Evolutionary conservation across 306 rosid genomes (phyloP), one percentile per base, ranked within the genome.

Genomic region (Nissolia schottii): DNA sequence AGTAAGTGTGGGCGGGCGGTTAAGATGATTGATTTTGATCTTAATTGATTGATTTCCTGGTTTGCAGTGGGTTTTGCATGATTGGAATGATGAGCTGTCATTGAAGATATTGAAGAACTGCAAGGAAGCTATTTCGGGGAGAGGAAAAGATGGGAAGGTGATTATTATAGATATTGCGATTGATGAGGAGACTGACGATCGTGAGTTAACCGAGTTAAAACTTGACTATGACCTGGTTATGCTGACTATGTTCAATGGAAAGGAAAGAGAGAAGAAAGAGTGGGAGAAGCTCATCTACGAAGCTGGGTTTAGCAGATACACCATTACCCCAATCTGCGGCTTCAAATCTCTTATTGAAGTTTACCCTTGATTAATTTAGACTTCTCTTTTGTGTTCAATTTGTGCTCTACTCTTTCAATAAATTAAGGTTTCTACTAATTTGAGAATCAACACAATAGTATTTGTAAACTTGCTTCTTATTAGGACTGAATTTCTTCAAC

Each of bases 261-360:
- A 67, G 29, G 82, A 82, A 25, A 77, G 82, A 34, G 74, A 46
- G 1, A 79, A 77, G 63, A 76, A 80, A 40, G 88, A 90, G 13
- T 90, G 89, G 93, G 76, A 81, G 55, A 82, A 74, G 5, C 74
- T 90, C 10, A 76, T 87, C 16, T 53, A 48, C 0, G 75, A 84
- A 7, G 88, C 96, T 3, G 96, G 93, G 1, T 85, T 84, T 31
- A 76, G 81, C 22, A 31, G 16, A 53, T 85, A 78, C 83, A 80
- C 82, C 60, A 78, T 84, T 4, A 73, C 59, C 0, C 76, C 87
- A 0, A 62, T 77, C 0, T 46, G 78, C 64, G 87, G 89, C 13
- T 69, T 80, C 14, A 82, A 80, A 64, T 90, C 93, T 19, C 83
- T 90, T 2, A 74, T 87, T 32, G 91, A 85, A 70, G 83, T 85